phyloP scores from a whole-genome alignment of 75 land plant genomes.

The Picea glauca region DNA sequence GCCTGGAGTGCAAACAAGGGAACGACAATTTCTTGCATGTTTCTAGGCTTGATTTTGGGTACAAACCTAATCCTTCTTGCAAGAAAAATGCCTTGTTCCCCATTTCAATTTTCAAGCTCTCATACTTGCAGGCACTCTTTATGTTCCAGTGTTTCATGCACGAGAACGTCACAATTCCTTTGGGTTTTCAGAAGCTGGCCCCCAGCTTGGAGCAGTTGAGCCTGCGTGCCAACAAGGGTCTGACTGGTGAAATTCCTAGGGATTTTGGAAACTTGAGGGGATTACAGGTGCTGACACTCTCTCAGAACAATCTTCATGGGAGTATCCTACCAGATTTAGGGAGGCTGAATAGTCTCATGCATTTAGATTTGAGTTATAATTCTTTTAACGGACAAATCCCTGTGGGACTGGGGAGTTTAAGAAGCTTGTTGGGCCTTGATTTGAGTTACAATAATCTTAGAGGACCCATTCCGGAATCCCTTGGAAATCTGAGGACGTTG shows the following conservation, averaged over 20 bases:
- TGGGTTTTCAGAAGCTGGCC: neutral
- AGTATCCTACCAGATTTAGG: constrained; percentile 50
- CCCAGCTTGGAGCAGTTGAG: constrained; percentile 58
- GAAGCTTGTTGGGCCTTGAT: constrained; percentile 59
- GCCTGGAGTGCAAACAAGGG: constrained; percentile 60
- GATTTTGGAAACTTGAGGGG: constrained; percentile 49
- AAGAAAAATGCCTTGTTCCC: constrained; percentile 48
- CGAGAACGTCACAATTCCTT: constrained; percentile 37
- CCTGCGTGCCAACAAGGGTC: constrained; percentile 48
- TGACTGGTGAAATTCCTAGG: constrained; percentile 63
- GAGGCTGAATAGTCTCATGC: constrained; percentile 35
- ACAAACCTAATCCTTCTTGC: constrained; percentile 58
- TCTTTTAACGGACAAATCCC: constrained; percentile 56
- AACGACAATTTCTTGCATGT: constrained; percentile 46
- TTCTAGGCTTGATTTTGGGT: constrained; percentile 64
- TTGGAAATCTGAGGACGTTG: constrained; percentile 55
- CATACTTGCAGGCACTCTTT: constrained; percentile 52
- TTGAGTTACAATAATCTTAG: constrained; percentile 63
- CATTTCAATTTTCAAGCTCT: constrained; percentile 33
- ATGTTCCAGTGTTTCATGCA: constrained; percentile 62
- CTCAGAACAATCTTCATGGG: constrained; percentile 58
- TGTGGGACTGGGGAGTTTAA: constrained; percentile 45
- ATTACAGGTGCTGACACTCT: constrained; percentile 66
- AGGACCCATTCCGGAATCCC: constrained; percentile 49
- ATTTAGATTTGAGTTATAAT: constrained; percentile 74